Evolutionary conservation across 176 grass and related monocot species (phyloP).

Genomic region (Oropetium thomaeum): DNA sequence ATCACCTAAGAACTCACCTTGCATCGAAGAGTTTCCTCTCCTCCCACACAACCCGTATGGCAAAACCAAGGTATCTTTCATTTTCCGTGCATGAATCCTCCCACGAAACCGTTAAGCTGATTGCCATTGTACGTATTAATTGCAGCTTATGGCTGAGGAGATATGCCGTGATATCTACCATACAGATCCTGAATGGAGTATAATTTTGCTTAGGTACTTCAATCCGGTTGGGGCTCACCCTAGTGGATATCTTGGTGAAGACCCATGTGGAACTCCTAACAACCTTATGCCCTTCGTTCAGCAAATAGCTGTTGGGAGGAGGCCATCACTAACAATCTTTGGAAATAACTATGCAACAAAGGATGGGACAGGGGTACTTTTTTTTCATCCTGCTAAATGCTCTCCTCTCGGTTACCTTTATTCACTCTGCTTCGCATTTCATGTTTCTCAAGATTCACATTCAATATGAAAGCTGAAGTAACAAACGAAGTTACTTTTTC

Average conservation of each 20-base stretch:
- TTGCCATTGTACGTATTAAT: constrained; percentile 30
- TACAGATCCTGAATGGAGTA: constrained; percentile 81
- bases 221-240: constrained; percentile 95
- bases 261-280: constrained; percentile 86
- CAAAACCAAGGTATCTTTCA: constrained; percentile 70
- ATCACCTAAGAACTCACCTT: constrained; percentile 81
- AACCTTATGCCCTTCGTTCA: constrained; percentile 99
- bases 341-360: constrained; percentile 90
- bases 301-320: constrained; percentile 96
- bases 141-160: constrained; percentile 88
- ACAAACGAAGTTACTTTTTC: background rate
- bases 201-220: constrained; percentile 94
- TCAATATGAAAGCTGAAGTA: constrained; percentile 3
- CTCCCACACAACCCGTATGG: constrained; percentile 89
- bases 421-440: background rate
- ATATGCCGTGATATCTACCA: constrained; percentile 82
- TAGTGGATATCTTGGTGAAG: constrained; percentile 91
- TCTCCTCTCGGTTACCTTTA: constrained; percentile 7
- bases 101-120: constrained; percentile 28
- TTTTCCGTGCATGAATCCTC: constrained; percentile 24
- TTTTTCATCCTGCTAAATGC: constrained; percentile 15
- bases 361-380: constrained; percentile 89
- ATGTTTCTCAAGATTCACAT: constrained; percentile 5
- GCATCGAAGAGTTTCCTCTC: constrained; percentile 90
- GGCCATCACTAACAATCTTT: constrained; percentile 77